Evolutionary conservation across 805 yeast species (phyloP).

Genomic region (Saccharomyces jurei): DNA sequence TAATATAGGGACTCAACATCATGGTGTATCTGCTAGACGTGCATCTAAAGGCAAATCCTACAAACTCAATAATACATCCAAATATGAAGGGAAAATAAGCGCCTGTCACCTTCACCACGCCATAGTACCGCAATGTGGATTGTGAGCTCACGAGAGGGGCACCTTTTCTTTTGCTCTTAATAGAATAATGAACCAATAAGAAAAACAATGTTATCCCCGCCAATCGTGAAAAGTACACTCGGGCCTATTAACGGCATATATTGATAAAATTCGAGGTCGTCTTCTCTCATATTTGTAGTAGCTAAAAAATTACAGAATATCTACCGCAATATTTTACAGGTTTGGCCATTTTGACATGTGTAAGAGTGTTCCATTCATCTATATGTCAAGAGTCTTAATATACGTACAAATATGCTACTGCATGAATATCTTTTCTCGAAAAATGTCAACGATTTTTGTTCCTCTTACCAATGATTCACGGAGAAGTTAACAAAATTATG

Average conservation of each 20-base stretch:
- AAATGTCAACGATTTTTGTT: not conserved
- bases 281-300: not conserved
- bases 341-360: not conserved
- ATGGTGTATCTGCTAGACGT: constrained; percentile 9
- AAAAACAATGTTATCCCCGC: not conserved
- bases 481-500: no score
- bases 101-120: constrained; percentile 2
- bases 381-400: not conserved
- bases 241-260: constrained; percentile 15
- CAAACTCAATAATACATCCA: constrained; percentile 22
- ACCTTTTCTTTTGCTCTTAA: not conserved
- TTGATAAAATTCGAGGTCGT: constrained; percentile 6
- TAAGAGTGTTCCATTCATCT: not conserved
- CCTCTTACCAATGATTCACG: not conserved
- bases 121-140: constrained; percentile 1
- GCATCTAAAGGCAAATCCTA: constrained; percentile 24
- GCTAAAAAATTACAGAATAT: not conserved
- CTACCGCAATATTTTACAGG: not conserved
- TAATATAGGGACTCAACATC: constrained; percentile 14
- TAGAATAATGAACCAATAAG: not conserved
- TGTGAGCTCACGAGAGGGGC: constrained; percentile 1
- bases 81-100: constrained; percentile 20
- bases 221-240: constrained; percentile 8
- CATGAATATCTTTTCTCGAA: not conserved
- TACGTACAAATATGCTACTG: not conserved